A percentile compares a stretch with the other conserved stretches of the same genome.
Conservation (phyloP, 2,329 filamentous ascomycete species). For the Coniella lustricola region DNA sequence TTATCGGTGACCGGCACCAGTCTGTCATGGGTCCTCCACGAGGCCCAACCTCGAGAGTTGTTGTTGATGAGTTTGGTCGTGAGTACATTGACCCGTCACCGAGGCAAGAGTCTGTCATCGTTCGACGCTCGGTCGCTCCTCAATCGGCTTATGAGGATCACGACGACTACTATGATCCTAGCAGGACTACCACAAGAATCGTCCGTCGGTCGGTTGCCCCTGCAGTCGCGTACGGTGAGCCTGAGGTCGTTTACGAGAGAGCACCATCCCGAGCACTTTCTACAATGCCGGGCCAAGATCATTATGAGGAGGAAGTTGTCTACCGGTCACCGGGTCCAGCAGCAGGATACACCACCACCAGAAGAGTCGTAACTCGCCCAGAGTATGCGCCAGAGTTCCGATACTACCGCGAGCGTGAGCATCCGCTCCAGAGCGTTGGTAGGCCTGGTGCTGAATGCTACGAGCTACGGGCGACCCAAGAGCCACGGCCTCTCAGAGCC, state of each 20-base stretch:
- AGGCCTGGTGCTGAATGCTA: conserved; percentile 39
- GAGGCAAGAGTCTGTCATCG: conserved; percentile 27
- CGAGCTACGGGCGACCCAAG: conserved; percentile 36
- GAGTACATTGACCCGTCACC: conserved; percentile 59
- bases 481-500: conserved; percentile 33
- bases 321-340: conserved; percentile 48
- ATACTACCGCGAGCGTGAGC: conserved; percentile 51
- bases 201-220: conserved; percentile 46
- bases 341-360: conserved; percentile 35
- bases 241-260: conserved; percentile 61
- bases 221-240: conserved; percentile 35
- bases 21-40: conserved; percentile 41
- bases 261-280: conserved; percentile 40
- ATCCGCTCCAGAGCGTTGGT: conserved; percentile 42
- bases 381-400: conserved; percentile 50
- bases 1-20: conserved; percentile 37
- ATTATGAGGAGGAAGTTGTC: conserved; percentile 42
- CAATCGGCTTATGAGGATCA: conserved; percentile 24
- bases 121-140: conserved; percentile 48
- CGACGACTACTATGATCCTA: conserved; percentile 18
- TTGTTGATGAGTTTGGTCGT: conserved; percentile 77
- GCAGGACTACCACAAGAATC: conserved; percentile 19
- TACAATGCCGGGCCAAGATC: conserved; percentile 39
- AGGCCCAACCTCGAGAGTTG: conserved; percentile 56
- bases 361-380: conserved; percentile 56